Evolutionary conservation across 2,329 filamentous ascomycete genomes (phyloP).

Genomic region (Ophiostoma quercus): DNA sequence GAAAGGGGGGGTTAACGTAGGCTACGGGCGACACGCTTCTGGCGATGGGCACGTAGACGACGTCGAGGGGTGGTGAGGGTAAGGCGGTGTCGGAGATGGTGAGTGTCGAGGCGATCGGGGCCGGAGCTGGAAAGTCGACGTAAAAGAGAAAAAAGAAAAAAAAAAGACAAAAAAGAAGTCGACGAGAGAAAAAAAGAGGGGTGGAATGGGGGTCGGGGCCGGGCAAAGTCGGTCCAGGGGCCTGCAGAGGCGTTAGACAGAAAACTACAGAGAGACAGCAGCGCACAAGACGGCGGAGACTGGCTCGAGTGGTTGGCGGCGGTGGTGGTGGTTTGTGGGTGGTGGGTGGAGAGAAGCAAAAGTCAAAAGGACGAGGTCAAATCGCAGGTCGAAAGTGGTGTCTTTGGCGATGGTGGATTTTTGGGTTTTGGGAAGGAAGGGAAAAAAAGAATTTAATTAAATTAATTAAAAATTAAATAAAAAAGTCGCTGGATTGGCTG

Average conservation of each 20-base stretch:
- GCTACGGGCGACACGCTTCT: slow-evolving; percentile 32
- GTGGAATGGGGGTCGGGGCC: slow-evolving; percentile 13
- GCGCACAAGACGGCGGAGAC: slow-evolving; percentile 9
- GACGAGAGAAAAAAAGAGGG: slow-evolving; percentile 7
- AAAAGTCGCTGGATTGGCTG: slow-evolving; percentile 24
- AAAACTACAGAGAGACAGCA: not conserved
- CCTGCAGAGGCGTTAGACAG: not conserved
- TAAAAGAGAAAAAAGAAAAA: slow-evolving; percentile 5
- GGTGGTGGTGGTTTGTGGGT: slow-evolving; percentile 11
- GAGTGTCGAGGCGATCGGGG: slow-evolving; percentile 11
- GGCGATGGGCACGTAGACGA: slow-evolving; percentile 32
- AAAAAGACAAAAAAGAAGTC: slow-evolving; percentile 7
- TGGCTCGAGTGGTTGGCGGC: not conserved
- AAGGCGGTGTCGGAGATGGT: slow-evolving; percentile 19
- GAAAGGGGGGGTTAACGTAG: slow-evolving; percentile 24
- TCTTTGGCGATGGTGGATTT: slow-evolving; percentile 12
- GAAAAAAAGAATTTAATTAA: slow-evolving; percentile 21
- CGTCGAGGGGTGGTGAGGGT: slow-evolving; percentile 15
- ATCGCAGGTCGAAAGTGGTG: not conserved
- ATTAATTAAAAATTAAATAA: slow-evolving; percentile 16
- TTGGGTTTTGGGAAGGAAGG: not conserved
- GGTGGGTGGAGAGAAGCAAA: not conserved
- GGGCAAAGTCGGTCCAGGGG: slow-evolving; percentile 12
- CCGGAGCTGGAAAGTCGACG: slow-evolving; percentile 4
- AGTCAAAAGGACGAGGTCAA: too few species aligned